Base-by-base conservation (phyloP, 257 asterid genomes). In the Solanum bulbocastanum region DNA sequence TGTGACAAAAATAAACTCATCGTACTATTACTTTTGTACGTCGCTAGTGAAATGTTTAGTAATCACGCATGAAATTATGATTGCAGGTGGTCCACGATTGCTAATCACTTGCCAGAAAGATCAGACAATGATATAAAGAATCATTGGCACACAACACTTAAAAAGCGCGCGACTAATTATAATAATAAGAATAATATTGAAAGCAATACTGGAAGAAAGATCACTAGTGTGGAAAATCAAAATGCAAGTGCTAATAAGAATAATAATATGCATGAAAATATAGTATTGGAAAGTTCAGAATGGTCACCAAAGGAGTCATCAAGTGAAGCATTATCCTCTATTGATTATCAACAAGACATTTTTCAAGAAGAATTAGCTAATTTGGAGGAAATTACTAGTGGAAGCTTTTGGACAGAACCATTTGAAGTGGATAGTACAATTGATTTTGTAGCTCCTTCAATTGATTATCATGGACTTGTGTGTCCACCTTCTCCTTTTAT, bases 401-500 rank as follows among this genome's bases (percentile, higher is more conserved):
- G 83, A 86, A 56, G 39, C 14, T 86, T 86, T 56, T 86, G 88
- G 85, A 86, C 83, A 18, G 75, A 86, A 76, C 85, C 88, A 58
- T 74, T 86, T 74, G 3, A 74, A 23, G 37, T 86, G 27, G 88
- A 86, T 23, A 66, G 27, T 46, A 23, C 1, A 10, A 49, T 8
- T 35, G 85, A 74, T 46, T 46, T n/a, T 37, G 11, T 16, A 25
- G 49, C 33, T 66, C 40, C 89, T 33, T 62, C 84, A 27, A 42
- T 79, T 6, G 82, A 87, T 18, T 42, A 87, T 11, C 32, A 8
- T 46, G 89, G 79, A 44, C 56, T 88, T 14, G 37, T 85, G 13
- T 86, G 79, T 68, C 90, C 92, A 27, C 89, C 90, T 52, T 87
- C 89, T 12, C 89, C 89, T 68, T 74, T 89, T 42, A 33, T 66